Evolutionary conservation across 345 rosid species (phyloP).

Genomic region (Rhodamnia argentea): DNA sequence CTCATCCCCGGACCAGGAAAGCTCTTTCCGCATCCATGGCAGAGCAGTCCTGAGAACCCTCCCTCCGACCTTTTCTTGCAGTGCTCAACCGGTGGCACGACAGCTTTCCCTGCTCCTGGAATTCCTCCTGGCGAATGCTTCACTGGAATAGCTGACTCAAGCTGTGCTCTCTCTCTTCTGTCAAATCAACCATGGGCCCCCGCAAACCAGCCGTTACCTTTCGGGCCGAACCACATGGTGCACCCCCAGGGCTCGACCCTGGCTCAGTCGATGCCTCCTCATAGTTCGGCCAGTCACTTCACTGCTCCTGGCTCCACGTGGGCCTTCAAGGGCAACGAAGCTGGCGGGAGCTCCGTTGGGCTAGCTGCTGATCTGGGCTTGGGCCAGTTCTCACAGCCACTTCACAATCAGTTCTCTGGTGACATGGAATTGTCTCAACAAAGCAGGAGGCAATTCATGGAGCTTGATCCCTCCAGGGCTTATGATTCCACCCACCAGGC

Average conservation of each 20-base stretch:
- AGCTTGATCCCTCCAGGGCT: constrained; percentile 40
- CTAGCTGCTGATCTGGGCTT: constrained; percentile 42
- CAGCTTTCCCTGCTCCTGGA: constrained; percentile 40
- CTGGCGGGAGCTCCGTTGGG: constrained; percentile 20
- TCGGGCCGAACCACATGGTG: constrained; percentile 20
- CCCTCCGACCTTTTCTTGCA: constrained; percentile 42
- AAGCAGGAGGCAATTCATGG: constrained; percentile 46
- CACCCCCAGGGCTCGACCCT: not conserved
- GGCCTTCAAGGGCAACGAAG: constrained; percentile 34
- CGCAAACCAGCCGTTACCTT: constrained; percentile 23
- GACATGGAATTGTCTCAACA: constrained; percentile 50
- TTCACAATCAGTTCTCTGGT: constrained; percentile 24
- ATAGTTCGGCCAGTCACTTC: constrained; percentile 27
- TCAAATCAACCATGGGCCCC: constrained; percentile 81
- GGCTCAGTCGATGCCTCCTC: constrained; percentile 10
- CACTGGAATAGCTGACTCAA: constrained; percentile 56
- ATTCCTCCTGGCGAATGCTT: constrained; percentile 55
- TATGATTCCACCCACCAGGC: constrained; percentile 50
- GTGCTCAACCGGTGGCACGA: constrained; percentile 37
- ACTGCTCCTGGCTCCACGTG: not conserved
- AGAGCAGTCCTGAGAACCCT: constrained; percentile 32
- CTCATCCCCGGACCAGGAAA: constrained; percentile 18
- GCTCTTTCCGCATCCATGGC: constrained; percentile 28
- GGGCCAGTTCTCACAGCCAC: constrained; percentile 39
- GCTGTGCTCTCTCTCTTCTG: constrained; percentile 99